Conservation (phyloP, 2,329 filamentous ascomycete genomes). For the Fusarium algeriense region DNA sequence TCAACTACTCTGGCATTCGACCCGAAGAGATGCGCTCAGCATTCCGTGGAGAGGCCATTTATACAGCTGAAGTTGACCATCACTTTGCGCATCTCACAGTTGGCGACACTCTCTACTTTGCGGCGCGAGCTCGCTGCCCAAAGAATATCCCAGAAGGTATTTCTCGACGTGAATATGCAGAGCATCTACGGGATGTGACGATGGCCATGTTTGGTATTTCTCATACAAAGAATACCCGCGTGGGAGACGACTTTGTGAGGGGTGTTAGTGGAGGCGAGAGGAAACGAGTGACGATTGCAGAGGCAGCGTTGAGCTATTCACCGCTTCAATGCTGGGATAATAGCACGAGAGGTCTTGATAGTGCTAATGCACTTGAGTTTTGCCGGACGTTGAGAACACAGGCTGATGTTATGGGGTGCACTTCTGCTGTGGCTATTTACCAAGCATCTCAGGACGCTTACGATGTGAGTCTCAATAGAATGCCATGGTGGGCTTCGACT, state of each 20-base stretch:
- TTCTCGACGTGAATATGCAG: constrained; percentile 62
- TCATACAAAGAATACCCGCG: constrained; percentile 75
- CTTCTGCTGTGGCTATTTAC: constrained; percentile 73
- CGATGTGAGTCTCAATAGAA: constrained; percentile 33
- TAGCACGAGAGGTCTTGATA: constrained; percentile 72
- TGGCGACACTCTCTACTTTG: constrained; percentile 81
- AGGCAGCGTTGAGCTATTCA: constrained; percentile 52
- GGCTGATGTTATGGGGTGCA: constrained; percentile 69
- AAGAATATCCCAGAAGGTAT: constrained; percentile 70
- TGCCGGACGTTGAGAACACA: constrained; percentile 70
- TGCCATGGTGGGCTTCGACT: rapidly evolving
- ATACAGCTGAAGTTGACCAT: constrained; percentile 83
- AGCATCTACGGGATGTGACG: constrained; percentile 74
- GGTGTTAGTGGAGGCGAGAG: constrained; percentile 66
- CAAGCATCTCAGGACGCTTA: constrained; percentile 64
- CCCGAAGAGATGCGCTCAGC: constrained; percentile 78
- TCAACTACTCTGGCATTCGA: constrained; percentile 79
- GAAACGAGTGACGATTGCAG: constrained; percentile 56
- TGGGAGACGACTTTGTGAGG: constrained; percentile 78
- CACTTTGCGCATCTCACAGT: constrained; percentile 81
- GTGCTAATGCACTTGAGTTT: constrained; percentile 74
- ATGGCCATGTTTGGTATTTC: constrained; percentile 79
- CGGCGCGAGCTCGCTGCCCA: constrained; percentile 74
- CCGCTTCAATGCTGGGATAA: constrained; percentile 79
- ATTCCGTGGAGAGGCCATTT: constrained; percentile 85